Evolutionary conservation across 495 filamentous ascomycete species (phyloP).

Genomic region (Podospora fimiseda): DNA sequence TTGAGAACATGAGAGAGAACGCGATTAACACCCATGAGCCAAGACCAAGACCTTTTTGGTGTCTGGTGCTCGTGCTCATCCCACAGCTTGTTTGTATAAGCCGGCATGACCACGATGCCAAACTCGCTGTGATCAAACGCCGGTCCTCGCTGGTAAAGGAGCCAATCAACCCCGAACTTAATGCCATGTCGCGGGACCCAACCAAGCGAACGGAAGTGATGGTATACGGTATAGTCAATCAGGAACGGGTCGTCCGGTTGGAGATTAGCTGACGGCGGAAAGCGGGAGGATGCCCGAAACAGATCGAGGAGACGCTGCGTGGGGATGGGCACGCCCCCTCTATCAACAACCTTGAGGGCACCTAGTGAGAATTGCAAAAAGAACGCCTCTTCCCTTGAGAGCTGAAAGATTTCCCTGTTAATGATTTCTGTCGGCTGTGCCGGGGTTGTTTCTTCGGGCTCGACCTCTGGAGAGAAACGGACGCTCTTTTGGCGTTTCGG

Average conservation of each 20-base stretch:
- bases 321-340: constrained; percentile 42
- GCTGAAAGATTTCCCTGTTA: constrained; percentile 86
- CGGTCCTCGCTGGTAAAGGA: constrained; percentile 91
- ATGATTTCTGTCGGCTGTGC: constrained; percentile 34
- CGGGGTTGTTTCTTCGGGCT: constrained; percentile 36
- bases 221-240: constrained; percentile 79
- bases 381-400: constrained; percentile 85
- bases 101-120: constrained; percentile 73
- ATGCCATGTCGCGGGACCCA: constrained; percentile 93
- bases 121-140: constrained; percentile 94
- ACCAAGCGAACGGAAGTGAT: constrained; percentile 92
- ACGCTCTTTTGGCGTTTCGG: constrained; percentile 51
- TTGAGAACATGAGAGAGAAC: constrained; percentile 88
- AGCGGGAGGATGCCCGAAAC: constrained; percentile 62
- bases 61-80: constrained; percentile 39
- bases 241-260: constrained; percentile 74
- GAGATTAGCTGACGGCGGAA: constrained; percentile 49
- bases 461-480: constrained; percentile 55
- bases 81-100: constrained; percentile 76
- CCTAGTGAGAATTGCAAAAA: constrained; percentile 83
- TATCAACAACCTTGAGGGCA: constrained; percentile 58
- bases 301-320: constrained; percentile 53
- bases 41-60: constrained; percentile 67
- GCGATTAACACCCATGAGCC: constrained; percentile 85
- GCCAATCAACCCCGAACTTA: constrained; percentile 90